Base-by-base conservation (phyloP, 768 basidiomycete genomes). In the Leucocoprinus birnbaumii region DNA sequence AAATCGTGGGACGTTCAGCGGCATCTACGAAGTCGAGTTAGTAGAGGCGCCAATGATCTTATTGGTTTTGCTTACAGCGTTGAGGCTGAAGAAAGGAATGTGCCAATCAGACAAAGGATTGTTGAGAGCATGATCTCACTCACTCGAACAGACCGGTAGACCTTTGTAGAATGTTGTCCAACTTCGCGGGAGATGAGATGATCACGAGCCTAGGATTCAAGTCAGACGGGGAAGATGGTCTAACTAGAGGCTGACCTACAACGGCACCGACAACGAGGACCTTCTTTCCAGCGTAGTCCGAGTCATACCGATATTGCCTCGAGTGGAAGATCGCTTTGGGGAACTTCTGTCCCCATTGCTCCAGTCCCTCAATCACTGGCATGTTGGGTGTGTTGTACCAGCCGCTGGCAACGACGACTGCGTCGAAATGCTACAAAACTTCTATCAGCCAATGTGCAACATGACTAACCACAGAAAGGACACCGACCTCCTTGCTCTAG, bases 181-280 rank as follows among this genome's bases (percentile, higher is more conserved):
- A 76, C 59, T 24, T 75, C 74, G 5, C 69, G 59, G 3, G 70
- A 62, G 38, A 76, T 74, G 37, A 74, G 73, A 6, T 62, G 61
- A 7, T 68, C 73, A 40, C 71, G 72, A 0, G 69, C 66, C 71
- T 73, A 14, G 6, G 11, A 38, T 10, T 10, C n/a, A 38, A 3
- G 11, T 38, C 38, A 38, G n/a, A 38, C 11, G 31, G 31, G 38
- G 13, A 10, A 7, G 4, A 11, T 31, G 11, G 5, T 31, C 11
- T 5, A 31, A 31, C 11, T 31, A 31, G 5, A 11, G 31, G 11
- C 31, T 31, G 31, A 11, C 31, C 6, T 31, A 73, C 73, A 9
- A 68, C 68, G 11, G 70, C 71, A n/a, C 78, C 77, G 35, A 80
- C 63, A 48, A 79, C 65, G 1, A 79, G 66, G 0, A 77, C 71